Conservation (phyloP, 1,284 basidiomycete genomes). For the Cutaneotrichosporon spelunceum region DNA sequence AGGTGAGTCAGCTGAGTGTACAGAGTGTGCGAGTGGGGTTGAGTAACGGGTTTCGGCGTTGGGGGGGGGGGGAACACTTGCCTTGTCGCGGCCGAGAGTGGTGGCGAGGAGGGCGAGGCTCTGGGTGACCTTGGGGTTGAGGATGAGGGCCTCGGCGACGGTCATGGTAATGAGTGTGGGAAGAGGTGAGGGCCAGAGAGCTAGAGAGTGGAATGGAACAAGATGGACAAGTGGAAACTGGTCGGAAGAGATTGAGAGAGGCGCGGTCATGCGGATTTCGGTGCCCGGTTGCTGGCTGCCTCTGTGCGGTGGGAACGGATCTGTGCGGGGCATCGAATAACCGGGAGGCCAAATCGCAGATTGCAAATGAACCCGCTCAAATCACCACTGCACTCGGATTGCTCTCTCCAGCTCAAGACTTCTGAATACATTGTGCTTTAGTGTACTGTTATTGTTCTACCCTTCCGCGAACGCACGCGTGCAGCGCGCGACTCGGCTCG, state of each 20-base stretch:
- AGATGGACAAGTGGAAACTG: neutral
- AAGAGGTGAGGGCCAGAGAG: neutral
- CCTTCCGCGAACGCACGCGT: neutral
- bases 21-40: neutral
- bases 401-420: neutral
- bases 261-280: neutral
- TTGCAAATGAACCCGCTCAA: neutral
- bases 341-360: neutral
- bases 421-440: conserved; percentile 4
- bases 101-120: conserved; percentile 72
- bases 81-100: conserved; percentile 86
- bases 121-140: conserved; percentile 76
- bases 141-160: conserved; percentile 67
- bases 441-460: neutral
- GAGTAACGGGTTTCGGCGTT: neutral
- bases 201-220: neutral
- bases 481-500: neutral
- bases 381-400: neutral
- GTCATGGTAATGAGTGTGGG: conserved; percentile 33
- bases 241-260: neutral
- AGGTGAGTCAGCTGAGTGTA: neutral
- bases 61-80: conserved; percentile 34
- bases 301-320: neutral
- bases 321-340: no score
- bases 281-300: no score